phyloP scores from a whole-genome alignment of 176 grass and related monocot genomes.

The Oryza glaberrima region DNA sequence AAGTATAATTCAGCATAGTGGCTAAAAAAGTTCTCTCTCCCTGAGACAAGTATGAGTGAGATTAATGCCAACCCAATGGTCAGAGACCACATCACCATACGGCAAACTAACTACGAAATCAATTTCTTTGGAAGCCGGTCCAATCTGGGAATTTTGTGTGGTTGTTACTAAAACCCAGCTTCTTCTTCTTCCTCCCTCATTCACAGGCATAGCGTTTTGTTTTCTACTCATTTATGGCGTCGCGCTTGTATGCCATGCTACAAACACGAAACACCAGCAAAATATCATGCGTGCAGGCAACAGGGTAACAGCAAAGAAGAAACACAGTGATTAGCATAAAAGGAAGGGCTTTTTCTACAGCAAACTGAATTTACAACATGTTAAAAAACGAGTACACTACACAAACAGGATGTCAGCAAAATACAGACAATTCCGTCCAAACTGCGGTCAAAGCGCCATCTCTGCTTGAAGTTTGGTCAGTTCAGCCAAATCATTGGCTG shows the following conservation, averaged over 20 bases:
- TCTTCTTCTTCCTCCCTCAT: not conserved
- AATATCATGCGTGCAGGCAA: not conserved
- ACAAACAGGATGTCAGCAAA: not conserved
- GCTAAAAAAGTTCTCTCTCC: too few species aligned
- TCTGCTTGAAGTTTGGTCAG: conserved; percentile 48
- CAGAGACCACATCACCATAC: too few species aligned
- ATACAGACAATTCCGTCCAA: not conserved
- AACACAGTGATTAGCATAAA: too few species aligned
- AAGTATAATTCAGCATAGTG: too few species aligned
- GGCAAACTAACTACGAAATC: too few species aligned
- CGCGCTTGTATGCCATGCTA: not conserved
- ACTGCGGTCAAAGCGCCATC: conserved; percentile 42
- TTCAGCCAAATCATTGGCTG: conserved; percentile 37
- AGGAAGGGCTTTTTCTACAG: not conserved
- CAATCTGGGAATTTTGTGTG: not conserved
- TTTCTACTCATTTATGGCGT: not conserved
- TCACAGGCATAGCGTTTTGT: not conserved
- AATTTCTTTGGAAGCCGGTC: not conserved
- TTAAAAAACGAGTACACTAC: not conserved
- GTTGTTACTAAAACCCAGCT: not conserved
- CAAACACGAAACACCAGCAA: not conserved
- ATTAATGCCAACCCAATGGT: too few species aligned
- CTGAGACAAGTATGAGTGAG: too few species aligned
- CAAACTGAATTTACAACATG: conserved; percentile 34
- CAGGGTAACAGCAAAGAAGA: not conserved